phyloP scores from a whole-genome alignment of 2,329 filamentous ascomycete genomes.

The Plenodomus lindquistii region DNA sequence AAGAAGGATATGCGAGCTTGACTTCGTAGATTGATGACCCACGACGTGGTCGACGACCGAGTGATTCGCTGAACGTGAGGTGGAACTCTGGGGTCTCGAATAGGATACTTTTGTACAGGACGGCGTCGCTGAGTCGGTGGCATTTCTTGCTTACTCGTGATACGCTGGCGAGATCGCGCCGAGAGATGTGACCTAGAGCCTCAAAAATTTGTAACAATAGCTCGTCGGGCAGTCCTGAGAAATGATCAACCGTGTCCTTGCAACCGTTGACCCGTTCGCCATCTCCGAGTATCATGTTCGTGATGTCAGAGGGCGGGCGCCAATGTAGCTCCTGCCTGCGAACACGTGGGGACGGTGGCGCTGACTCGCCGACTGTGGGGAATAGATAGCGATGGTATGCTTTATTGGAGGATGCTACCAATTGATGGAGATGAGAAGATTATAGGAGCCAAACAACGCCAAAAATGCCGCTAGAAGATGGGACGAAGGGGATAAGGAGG shows the following conservation, averaged over 20 bases:
- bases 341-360: slow-evolving; percentile 15
- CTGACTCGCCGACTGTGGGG: slow-evolving; percentile 13
- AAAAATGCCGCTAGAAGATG: not conserved
- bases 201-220: slow-evolving; percentile 39
- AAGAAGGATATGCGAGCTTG: slow-evolving; percentile 36
- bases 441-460: not conserved
- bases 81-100: slow-evolving; percentile 38
- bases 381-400: not conserved
- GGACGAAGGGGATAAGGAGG: not conserved
- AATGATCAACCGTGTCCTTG: slow-evolving; percentile 9
- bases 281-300: not conserved
- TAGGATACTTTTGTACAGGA: slow-evolving; percentile 37
- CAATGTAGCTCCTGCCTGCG: slow-evolving; percentile 5
- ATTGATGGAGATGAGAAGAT: not conserved
- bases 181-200: slow-evolving; percentile 25
- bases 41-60: slow-evolving; percentile 34
- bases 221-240: slow-evolving; percentile 32
- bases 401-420: not conserved
- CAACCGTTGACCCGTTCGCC: not conserved
- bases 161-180: slow-evolving; percentile 34
- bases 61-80: slow-evolving; percentile 39
- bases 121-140: slow-evolving; percentile 36
- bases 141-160: slow-evolving; percentile 35
- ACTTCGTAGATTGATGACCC: slow-evolving; percentile 40
- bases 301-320: not conserved